These are phyloP conservation scores for Trametes maxima DNA, from an alignment of 768 basidiomycete genomes.

Conservation along the genomic window DNA sequence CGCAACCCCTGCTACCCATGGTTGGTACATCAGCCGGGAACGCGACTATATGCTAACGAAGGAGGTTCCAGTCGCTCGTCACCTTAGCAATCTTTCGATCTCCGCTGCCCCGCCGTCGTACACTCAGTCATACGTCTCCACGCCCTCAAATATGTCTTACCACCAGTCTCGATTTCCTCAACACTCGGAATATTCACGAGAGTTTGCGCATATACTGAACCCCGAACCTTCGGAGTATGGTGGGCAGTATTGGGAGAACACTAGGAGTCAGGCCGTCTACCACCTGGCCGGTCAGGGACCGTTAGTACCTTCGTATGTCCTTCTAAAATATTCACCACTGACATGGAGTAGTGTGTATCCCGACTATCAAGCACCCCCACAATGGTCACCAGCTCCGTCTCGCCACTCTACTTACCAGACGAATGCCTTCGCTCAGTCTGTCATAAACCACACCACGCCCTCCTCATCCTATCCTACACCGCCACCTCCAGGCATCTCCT, in stretches of 20 bases:
- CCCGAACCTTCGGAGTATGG: constrained; percentile 46
- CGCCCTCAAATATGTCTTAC: constrained; percentile 21
- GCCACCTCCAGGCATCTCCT: constrained; percentile 59
- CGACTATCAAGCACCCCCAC: constrained; percentile 36
- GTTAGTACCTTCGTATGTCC: constrained; percentile 22
- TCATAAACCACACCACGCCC: constrained; percentile 66
- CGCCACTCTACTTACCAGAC: constrained; percentile 56
- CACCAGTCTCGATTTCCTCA: constrained; percentile 49
- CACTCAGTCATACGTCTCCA: constrained; percentile 54
- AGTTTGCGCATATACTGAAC: constrained; percentile 58
- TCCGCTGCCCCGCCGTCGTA: constrained; percentile 65
- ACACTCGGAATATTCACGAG: constrained; percentile 70
- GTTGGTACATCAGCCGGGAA: constrained; percentile 39
- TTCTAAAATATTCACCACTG: background rate
- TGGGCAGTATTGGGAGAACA: constrained; percentile 63
- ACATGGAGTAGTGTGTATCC: constrained; percentile 25
- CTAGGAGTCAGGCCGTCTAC: constrained; percentile 61
- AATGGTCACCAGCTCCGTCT: constrained; percentile 45
- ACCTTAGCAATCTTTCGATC: constrained; percentile 61
- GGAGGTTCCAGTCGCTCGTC: constrained; percentile 56
- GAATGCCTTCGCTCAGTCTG: constrained; percentile 59
- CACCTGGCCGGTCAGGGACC: constrained; percentile 54
- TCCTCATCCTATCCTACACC: constrained; percentile 71
- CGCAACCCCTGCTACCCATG: constrained; percentile 75
- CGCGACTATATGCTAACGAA: constrained; percentile 23